Base-by-base conservation (phyloP, 2,329 filamentous ascomycete species). In the Colletotrichum musae region DNA sequence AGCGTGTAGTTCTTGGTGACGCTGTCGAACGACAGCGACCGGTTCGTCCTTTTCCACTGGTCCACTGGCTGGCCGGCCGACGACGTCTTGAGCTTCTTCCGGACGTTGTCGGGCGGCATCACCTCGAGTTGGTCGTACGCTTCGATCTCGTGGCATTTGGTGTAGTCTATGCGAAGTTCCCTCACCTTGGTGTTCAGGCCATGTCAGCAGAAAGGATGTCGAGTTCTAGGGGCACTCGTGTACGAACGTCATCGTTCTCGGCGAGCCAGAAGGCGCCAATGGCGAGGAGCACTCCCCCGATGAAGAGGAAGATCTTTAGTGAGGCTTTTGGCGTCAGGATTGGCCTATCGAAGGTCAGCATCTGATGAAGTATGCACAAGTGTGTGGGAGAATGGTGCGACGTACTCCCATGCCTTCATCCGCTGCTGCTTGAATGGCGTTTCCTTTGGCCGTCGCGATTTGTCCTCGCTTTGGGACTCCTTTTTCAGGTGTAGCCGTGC, bases 71-170 rank as follows among this genome's bases (percentile, higher is more conserved):
- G 60, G 6, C 60, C 60, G 2, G 51, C 60, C 4, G 60, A 63
- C 6, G 51, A 63, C 12, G 60, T 41, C 52, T 63, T 63, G 28
- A 63, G 50, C 12, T 36, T 39, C 6, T 63, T 63, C 6, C n/a
- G 7, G 15, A 63, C 51, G 12, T 63, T 63, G 5, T 63, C 18
- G 36, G 60, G 60, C 16, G 60, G 60, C 41, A 63, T 56, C 16
- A 63, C 51, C 41, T 63, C 60, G n/a, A 63, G 60, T 28, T 57
- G n/a, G 51, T 63, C 18, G 26, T 57, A 63, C 1, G 60, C 56
- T 50, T 63, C 60, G 26, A 63, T 63, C 15, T 63, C 51, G 41
- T 63, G 50, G 24, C 60, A 63, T 15, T 36, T 57, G n/a, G 60
- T 63, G n/a, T 63, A 63, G 28, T 63, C 18, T 4, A 63, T 13